Evolutionary conservation across 768 basidiomycete genomes (phyloP).

Genomic region (Lactarius quietus): DNA sequence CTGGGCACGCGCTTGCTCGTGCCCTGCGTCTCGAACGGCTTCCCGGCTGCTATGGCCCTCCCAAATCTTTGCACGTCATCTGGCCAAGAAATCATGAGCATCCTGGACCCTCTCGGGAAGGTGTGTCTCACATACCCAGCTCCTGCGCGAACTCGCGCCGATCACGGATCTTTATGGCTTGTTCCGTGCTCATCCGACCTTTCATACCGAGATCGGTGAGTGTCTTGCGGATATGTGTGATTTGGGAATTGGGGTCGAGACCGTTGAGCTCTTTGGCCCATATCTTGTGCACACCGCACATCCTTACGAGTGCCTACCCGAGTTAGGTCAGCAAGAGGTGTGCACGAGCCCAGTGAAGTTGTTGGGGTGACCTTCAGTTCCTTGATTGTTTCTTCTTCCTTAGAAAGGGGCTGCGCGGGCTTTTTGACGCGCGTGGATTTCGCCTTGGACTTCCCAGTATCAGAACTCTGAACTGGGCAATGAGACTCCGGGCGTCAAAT

Average conservation of each 20-base stretch:
- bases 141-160: slow-evolving; percentile 76
- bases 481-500: not conserved
- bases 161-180: slow-evolving; percentile 72
- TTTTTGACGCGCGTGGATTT: slow-evolving; percentile 32
- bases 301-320: slow-evolving; percentile 61
- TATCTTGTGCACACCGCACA: slow-evolving; percentile 73
- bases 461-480: not conserved
- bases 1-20: slow-evolving; percentile 23
- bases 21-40: slow-evolving; percentile 27
- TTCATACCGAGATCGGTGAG: slow-evolving; percentile 76
- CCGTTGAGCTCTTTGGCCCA: slow-evolving; percentile 74
- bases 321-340: not conserved
- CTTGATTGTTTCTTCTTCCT: slow-evolving; percentile 73
- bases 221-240: slow-evolving; percentile 59
- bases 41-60: slow-evolving; percentile 41
- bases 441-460: slow-evolving; percentile 33
- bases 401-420: slow-evolving; percentile 35
- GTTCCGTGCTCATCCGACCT: slow-evolving; percentile 70
- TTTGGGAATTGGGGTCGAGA: slow-evolving; percentile 55
- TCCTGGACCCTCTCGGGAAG: not conserved
- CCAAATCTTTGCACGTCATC: slow-evolving; percentile 78
- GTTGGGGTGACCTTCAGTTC: slow-evolving; percentile 55
- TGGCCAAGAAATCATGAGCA: slow-evolving; percentile 30
- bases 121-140: slow-evolving; percentile 51
- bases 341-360: not conserved